Base-by-base conservation (phyloP, 23 red algal genomes). In the Chondrus crispus region DNA sequence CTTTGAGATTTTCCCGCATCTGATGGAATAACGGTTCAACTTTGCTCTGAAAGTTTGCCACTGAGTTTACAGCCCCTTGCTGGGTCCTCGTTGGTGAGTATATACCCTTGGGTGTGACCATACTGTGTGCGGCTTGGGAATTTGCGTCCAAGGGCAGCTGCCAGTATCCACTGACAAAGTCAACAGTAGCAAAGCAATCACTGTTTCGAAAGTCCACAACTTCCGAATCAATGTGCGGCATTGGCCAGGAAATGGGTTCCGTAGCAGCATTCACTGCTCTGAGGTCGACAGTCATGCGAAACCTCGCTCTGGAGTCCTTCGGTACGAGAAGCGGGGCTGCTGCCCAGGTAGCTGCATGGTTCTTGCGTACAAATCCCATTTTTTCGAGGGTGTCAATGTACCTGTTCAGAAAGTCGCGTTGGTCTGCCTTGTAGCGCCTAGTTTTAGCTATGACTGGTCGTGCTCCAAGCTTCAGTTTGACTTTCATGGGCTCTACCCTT, bases 11-110 rank as follows among this genome's bases (percentile, higher is more conserved):
- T n/a, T n/a, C 68, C 13, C 68, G 19, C 10, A 66, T 22, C 35
- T 66, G 24, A 7, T 35, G 2, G 36, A 84, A 92, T 3, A 32
- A 36, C 30, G 77, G 54, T 35, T 84, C 51, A n/a, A 92, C 77
- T 10, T 58, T 78, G 35, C 10, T 33, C 46, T 84, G 88, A 74
- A 92, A 92, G 62, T 92, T 60, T 74, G 62, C 40, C 32, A 26
- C 78, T 82, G 45, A 52, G 40, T 82, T 63, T 26, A 4, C 6
- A 18, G 28, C 78, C 32, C 78, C 78, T 30, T 82, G 78, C 28
- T 26, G 46, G 8, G 78, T 53, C 24, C 78, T 40, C 22, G 28
- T 50, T 28, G 78, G 46, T 47, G 6, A 29, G n/a, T 55, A 53
- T 35, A 82, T 45, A 22, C 78, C 78, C 4, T 22, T 38, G 29